phyloP scores from a whole-genome alignment of 2,329 filamentous ascomycete species.

The Epichloe elymi region DNA sequence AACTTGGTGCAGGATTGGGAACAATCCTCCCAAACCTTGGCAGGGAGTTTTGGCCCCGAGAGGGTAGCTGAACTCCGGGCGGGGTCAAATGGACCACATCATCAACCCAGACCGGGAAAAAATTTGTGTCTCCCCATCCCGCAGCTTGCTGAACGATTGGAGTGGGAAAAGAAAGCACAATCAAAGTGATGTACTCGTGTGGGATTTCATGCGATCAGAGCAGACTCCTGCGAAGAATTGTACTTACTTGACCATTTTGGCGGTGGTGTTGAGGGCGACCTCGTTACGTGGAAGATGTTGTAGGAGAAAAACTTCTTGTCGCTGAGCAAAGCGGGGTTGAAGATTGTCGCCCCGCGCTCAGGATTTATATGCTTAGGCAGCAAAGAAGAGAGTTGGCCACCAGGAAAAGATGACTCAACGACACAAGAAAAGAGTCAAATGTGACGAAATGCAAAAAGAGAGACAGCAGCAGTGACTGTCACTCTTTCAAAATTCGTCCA shows the following conservation, averaged over 20 bases:
- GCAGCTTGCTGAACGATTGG: neutral
- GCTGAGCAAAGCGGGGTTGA: constrained; percentile 31
- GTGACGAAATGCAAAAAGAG: constrained; percentile 19
- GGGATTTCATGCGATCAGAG: neutral
- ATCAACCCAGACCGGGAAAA: constrained; percentile 1
- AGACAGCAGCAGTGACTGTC: constrained; percentile 30
- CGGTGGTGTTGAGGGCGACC: constrained; percentile 51
- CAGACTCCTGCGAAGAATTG: constrained; percentile 4
- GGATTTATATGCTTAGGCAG: constrained; percentile 6
- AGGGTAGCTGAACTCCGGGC: constrained; percentile 8
- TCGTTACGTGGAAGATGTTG: constrained; percentile 23
- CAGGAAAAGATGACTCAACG: constrained; percentile 5
- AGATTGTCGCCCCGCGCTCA: constrained; percentile 28
- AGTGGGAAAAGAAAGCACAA: constrained; percentile 5
- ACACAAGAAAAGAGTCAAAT: constrained; percentile 13
- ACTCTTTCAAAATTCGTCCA: constrained; percentile 24
- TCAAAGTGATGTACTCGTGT: no score
- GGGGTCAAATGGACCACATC: neutral
- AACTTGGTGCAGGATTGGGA: no score
- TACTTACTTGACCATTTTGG: constrained; percentile 99
- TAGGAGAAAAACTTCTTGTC: constrained; percentile 12
- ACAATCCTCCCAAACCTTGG: neutral
- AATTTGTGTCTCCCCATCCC: neutral
- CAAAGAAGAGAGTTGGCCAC: constrained; percentile 5
- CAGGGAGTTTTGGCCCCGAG: neutral